Evolutionary conservation across 441 rosid species (phyloP), one percentile per base, ranked within the genome.

Genomic region (Gossypium schwendimanii): DNA sequence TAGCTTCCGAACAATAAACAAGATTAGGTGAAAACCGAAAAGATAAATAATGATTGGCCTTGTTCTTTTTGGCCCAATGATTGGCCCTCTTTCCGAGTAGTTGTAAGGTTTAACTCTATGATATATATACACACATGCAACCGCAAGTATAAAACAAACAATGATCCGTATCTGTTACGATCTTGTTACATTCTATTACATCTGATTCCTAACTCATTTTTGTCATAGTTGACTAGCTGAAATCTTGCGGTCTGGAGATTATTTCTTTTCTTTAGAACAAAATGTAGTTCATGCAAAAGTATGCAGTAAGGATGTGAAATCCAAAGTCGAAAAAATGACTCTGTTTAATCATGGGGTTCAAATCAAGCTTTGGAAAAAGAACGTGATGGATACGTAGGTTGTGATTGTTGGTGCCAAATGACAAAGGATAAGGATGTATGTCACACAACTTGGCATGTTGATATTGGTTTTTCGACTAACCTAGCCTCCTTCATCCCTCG

Each of bases 321-420:
- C 18, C 64, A 57, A 55, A 36, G 58, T 55, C n/a, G 6, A 55
- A 21, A 14, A 36, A 70, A 50, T 39, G 57, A 18, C 23, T 63
- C 39, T 6, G 54, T 45, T 68, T 60, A 44, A 17, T 67, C 73
- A 60, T 7, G 59, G 52, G 36, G 41, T 66, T 9, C 73, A 53
- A 68, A 69, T 60, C 74, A 68, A 54, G 54, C 33, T 54, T 77
- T 45, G 18, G n/a, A 18, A 41, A 15, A 15, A 7, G 60, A 57
- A 61, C 15, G 15, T 28, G 60, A 55, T 31, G 47, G 14, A 41
- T 60, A 15, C 17, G 8, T 54, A 11, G 41, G 18, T 44, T 36
- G 58, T 45, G 55, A 26, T 58, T 18, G 61, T 12, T 11, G 28
- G 31, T 12, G 67, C 41, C 53, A 71, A 58, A 55, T 64, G 79